Evolutionary conservation across 345 rosid genomes (phyloP).

Genomic region (Passiflora organensis): DNA sequence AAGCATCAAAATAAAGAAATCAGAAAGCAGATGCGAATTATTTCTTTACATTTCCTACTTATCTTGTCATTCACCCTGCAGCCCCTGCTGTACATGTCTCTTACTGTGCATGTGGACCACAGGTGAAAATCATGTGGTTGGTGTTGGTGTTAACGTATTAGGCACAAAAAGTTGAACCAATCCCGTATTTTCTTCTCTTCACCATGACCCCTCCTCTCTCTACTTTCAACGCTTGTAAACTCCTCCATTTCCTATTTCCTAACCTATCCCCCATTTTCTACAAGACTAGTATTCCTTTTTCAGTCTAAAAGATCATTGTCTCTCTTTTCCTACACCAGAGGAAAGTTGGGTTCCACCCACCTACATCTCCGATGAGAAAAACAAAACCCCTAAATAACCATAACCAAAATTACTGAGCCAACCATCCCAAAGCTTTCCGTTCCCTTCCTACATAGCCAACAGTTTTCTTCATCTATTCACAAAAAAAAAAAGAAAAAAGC

Average conservation of each 20-base stretch:
- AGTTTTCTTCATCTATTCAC: no score
- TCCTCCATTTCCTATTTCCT: neutral
- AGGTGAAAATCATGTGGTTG: neutral
- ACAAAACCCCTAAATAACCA: no score
- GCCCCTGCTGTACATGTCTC: neutral
- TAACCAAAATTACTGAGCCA: no score
- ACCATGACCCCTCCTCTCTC: neutral
- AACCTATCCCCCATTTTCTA: neutral
- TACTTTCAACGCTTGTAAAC: neutral
- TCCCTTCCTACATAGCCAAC: no score
- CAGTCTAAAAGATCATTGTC: no score
- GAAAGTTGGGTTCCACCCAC: no score
- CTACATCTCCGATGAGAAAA: no score
- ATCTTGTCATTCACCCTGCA: neutral
- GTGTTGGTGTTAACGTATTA: neutral
- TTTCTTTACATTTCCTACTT: neutral
- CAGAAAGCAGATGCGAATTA: no score
- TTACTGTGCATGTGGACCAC: neutral
- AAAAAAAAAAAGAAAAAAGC: neutral
- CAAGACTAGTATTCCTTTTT: no score
- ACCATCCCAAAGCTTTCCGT: no score
- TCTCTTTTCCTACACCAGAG: no score
- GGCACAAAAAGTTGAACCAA: neutral
- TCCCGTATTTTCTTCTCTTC: neutral
- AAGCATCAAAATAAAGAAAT: no score